A percentile compares a stretch with the other conserved stretches of the same genome.
phyloP scores from a whole-genome alignment of 371 early-diverging fungal genomes.

The Mortierella sp. region DNA sequence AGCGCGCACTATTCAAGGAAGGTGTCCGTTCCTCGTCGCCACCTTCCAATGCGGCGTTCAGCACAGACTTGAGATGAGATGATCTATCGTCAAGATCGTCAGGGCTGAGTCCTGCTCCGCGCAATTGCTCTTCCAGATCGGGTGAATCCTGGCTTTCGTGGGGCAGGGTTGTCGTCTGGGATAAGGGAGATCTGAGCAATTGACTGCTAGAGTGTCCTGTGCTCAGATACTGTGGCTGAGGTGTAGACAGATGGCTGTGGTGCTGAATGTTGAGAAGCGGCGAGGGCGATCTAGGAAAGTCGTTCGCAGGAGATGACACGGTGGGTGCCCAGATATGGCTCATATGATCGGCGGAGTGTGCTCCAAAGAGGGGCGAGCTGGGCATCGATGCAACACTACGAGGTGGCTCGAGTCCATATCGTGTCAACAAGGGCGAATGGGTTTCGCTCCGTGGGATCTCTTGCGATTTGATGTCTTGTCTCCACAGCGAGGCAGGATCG shows the following conservation, averaged over 20 bases:
- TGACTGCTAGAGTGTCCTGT: slow-evolving; percentile 41
- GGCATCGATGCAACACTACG: slow-evolving; percentile 57
- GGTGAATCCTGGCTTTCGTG: slow-evolving; percentile 47
- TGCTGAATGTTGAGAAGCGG: slow-evolving; percentile 80
- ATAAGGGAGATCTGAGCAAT: slow-evolving; percentile 42
- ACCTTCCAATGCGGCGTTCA: slow-evolving; percentile 70
- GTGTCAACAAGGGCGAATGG: slow-evolving; percentile 47
- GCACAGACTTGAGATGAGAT: slow-evolving; percentile 61
- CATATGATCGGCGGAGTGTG: slow-evolving; percentile 53
- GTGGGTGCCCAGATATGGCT: slow-evolving; percentile 58
- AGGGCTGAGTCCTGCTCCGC: slow-evolving; percentile 22
- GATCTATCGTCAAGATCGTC: slow-evolving; percentile 49
- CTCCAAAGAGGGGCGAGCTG: slow-evolving; percentile 49
- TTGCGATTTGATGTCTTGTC: slow-evolving; percentile 44
- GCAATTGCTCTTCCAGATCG: slow-evolving; percentile 55
- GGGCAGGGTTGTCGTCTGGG: slow-evolving; percentile 45
- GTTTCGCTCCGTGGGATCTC: slow-evolving; percentile 49
- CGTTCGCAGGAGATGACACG: slow-evolving; percentile 57
- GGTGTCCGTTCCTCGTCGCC: slow-evolving; percentile 57
- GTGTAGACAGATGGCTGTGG: slow-evolving; percentile 56
- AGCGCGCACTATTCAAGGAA: slow-evolving; percentile 28
- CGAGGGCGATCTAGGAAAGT: slow-evolving; percentile 91
- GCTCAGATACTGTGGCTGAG: slow-evolving; percentile 58
- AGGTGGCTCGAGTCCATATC: slow-evolving; percentile 41
- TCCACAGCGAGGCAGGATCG: slow-evolving; percentile 47